These are phyloP conservation scores for Fusarium bactridioides DNA, from an alignment of 2,329 filamentous ascomycete genomes.

Conservation along the genomic window DNA sequence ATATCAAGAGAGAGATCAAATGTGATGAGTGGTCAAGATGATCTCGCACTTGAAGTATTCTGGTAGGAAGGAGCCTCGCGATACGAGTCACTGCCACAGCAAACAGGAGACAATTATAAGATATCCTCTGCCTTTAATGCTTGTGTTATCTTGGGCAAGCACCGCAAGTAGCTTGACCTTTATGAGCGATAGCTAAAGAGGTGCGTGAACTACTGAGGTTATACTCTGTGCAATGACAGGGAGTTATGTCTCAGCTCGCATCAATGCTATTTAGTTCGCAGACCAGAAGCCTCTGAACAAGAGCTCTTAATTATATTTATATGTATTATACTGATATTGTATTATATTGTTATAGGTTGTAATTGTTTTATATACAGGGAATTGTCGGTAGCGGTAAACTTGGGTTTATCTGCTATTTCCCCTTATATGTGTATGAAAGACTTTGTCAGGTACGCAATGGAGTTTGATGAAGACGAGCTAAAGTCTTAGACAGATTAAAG, in stretches of 20 bases:
- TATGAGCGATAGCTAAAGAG: neutral
- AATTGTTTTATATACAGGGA: neutral
- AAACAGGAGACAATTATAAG: neutral
- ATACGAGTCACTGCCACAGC: neutral
- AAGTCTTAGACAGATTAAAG: neutral
- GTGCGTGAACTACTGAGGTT: neutral
- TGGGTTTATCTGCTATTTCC: neutral
- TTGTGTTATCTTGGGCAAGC: neutral
- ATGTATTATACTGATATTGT: neutral
- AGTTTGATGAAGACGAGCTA: too few relatives aligned
- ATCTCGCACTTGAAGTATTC: neutral
- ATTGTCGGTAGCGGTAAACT: neutral
- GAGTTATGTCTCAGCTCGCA: neutral
- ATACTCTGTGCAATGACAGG: neutral
- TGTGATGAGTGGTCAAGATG: neutral
- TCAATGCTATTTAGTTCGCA: neutral
- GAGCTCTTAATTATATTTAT: neutral
- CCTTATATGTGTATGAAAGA: neutral
- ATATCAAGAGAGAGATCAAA: neutral
- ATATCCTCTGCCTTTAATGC: neutral
- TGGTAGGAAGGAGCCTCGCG: neutral
- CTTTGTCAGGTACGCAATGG: neutral
- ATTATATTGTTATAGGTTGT: neutral
- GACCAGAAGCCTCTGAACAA: neutral
- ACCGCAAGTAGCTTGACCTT: neutral